phyloP scores from a whole-genome alignment of 306 rosid species.

The Prunus fruticosa region DNA sequence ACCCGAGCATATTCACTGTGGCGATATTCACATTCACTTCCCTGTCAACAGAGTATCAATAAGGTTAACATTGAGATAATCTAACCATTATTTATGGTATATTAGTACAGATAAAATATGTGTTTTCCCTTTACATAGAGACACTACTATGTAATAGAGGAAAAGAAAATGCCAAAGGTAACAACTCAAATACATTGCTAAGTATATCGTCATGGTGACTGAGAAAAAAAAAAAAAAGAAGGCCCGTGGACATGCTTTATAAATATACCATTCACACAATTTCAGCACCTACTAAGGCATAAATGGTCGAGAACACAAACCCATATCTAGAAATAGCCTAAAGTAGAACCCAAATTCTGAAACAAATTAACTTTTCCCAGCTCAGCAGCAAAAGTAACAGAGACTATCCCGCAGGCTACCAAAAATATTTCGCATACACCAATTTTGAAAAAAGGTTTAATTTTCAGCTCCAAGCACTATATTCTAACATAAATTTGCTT shows the following conservation, averaged over 20 bases:
- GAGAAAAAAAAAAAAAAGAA: too few relatives aligned
- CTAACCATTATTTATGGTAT: background rate
- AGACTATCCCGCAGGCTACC: background rate
- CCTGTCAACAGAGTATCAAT: constrained; percentile 41
- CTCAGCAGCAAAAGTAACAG: background rate
- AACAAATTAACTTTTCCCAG: background rate
- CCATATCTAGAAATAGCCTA: too few relatives aligned
- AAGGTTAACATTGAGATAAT: background rate
- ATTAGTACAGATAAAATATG: background rate
- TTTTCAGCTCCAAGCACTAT: background rate
- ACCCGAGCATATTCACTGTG: constrained; percentile 92
- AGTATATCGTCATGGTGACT: background rate
- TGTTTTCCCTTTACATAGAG: background rate
- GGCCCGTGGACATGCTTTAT: too few relatives aligned
- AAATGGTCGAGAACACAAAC: background rate
- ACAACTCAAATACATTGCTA: background rate
- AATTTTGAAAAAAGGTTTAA: background rate
- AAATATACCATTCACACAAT: too few relatives aligned
- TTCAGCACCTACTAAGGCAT: background rate
- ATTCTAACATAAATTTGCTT: background rate
- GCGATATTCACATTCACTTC: constrained; percentile 94
- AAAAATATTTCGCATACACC: background rate
- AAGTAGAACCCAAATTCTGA: background rate
- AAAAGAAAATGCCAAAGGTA: background rate
- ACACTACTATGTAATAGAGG: background rate